phyloP scores from a whole-genome alignment of 352 stramenopile species.

The Paralagenidium karlingii region DNA sequence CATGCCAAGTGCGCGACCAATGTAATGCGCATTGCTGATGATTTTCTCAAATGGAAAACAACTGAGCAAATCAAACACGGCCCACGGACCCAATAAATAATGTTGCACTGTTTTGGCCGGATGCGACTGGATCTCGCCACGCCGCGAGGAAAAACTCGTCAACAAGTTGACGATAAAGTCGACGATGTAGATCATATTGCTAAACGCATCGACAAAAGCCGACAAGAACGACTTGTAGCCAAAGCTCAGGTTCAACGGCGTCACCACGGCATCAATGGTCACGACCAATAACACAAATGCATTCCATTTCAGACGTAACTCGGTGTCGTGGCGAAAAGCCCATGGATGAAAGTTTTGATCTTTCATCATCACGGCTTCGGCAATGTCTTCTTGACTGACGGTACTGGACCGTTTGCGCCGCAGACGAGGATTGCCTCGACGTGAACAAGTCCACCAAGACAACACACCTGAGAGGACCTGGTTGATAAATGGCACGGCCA shows the following conservation, averaged over 20 bases:
- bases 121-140: conserved; percentile 33
- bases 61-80: conserved; percentile 40
- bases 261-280: conserved; percentile 34
- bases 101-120: conserved; percentile 24
- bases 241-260: conserved; percentile 36
- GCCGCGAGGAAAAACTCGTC: conserved; percentile 36
- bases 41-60: conserved; percentile 60
- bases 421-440: no score
- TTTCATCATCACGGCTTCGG: no score
- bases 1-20: conserved; percentile 43
- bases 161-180: conserved; percentile 46
- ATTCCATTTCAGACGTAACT: conserved; percentile 26
- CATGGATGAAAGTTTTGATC: no score
- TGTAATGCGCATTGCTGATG: conserved; percentile 10
- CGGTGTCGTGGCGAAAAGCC: conserved; percentile 46
- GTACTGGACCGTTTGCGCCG: no score
- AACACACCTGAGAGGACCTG: no score
- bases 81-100: conserved; percentile 42
- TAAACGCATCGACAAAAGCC: conserved; percentile 15
- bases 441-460: no score
- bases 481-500: no score
- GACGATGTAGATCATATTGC: conserved; percentile 29
- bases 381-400: no score
- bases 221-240: conserved; percentile 15
- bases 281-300: conserved; percentile 38